phyloP scores from a whole-genome alignment of 2,329 filamentous ascomycete species.

The Aspergillus sp. region DNA sequence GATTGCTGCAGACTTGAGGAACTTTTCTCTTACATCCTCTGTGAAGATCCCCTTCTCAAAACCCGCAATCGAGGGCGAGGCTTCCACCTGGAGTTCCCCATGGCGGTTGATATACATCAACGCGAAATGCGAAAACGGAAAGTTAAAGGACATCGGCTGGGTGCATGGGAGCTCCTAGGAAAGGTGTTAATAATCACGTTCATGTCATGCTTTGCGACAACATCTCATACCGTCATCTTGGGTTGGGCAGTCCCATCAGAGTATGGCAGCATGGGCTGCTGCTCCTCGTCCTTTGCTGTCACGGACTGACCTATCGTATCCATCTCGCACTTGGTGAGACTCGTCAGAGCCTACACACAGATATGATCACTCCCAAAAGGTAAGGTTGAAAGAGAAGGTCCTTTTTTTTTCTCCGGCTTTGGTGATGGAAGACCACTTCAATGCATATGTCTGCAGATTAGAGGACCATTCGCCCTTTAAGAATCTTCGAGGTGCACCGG shows the following conservation, averaged over 20 bases:
- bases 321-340: conserved; percentile 12
- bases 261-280: conserved; percentile 17
- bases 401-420: neutral
- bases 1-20: conserved; percentile 28
- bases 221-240: conserved; percentile 18
- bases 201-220: neutral
- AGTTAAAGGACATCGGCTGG: conserved; percentile 17
- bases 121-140: conserved; percentile 36
- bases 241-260: conserved; percentile 20
- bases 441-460: neutral
- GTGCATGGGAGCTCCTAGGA: conserved; percentile 20
- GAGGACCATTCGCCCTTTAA: neutral
- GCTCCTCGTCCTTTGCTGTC: conserved; percentile 12
- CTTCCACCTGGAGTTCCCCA: conserved; percentile 31
- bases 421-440: neutral
- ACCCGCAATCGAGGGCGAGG: conserved; percentile 32
- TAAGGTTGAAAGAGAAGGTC: neutral
- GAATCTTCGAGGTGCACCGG: neutral
- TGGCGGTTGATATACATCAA: conserved; percentile 37
- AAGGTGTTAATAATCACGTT: conserved; percentile 11
- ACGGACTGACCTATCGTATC: conserved; percentile 15
- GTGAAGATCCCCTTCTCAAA: conserved; percentile 35
- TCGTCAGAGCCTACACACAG: conserved; percentile 11
- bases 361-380: neutral
- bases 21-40: conserved; percentile 34